Base-by-base conservation (phyloP, 495 filamentous ascomycete species). In the Aspergillus ellipticus region DNA sequence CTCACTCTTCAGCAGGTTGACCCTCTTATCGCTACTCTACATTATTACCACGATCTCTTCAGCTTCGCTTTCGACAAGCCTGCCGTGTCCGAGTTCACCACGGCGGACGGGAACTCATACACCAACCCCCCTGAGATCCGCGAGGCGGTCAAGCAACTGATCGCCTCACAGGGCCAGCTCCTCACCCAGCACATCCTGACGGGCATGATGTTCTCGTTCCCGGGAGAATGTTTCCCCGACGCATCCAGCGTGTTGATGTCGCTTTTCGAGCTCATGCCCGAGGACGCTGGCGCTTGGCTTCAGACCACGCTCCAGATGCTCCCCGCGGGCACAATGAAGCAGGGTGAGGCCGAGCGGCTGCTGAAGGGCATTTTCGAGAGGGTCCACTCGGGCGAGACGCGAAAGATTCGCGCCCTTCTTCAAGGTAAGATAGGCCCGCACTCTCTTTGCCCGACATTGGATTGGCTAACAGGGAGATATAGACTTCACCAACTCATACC, bases 191-290 rank as follows among this genome's bases (percentile, higher is more conserved):
- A 90, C 41, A 83, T 95, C 37, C 74, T 97, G 65, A 92, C 91
- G 4, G 94, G 94, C 58, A 93, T 99, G 92, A 97, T 99, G 92
- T 97, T 96, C 67, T 90, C 85, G 0, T 99, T 97, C 77, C 94
- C 94, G 0, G 82, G 85, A 42, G 95, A 96, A 66, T 97, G 92
- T 72, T 92, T 97, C 69, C 82, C 92, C 0, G 95, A 97, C 70
- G 92, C 91, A 6, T 94, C 89, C 21, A 89, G 92, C 10, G 89
- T 96, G n/a, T 73, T 97, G 56, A 84, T 99, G 63, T 85, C 82
- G 1, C 75, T 97, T 58, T 96, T 97, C 64, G 87, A 97, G 66
- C 72, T 97, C 22, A 79, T 95, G 60, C 95, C 95, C 0, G 73
- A 82, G 37, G 82, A 92, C 59, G 86, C 88, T 46, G 80, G 87